Base-by-base conservation (phyloP, 257 asterid species). In the Solanum chilense region DNA sequence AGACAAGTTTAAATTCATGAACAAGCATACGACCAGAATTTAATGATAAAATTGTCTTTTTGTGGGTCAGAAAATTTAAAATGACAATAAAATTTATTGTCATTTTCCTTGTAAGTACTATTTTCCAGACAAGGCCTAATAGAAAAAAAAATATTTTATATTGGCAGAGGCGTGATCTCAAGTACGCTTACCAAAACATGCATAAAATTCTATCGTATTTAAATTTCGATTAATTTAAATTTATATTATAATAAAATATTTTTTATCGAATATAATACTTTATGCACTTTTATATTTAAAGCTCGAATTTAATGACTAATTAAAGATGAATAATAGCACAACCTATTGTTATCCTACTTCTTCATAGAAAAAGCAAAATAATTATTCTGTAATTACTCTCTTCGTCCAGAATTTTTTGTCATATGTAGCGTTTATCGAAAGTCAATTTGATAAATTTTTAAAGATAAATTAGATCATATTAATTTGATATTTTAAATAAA, bases 141-240 rank as follows among this genome's bases (percentile, higher is more conserved):
- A 70, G 42, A 87, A 91, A 89, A 82, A 84, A 64, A 89, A 89
- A 33, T 33, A 33, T 90, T 71, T 90, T 66, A 73, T 73, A 23
- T 92, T 89, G 89, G 91, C 92, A 92, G 94, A 92, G 89, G 90
- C 89, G 88, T 91, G 92, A 90, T 86, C 74, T 87, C 86, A 86
- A 89, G 87, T 85, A 82, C 88, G 31, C 33, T 74, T 84, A 74
- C 89, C 89, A 85, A 89, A 83, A 78, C 82, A 90, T 76, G 33
- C 16, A 80, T 31, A 21, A 71, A 35, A 56, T 56, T 56, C 2
- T 5, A 18, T n/a, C 2, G 11, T 18, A 10, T 18, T 23, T 0
- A 7, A 56, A 56, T 18, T 10, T 0, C 0, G 1, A 7, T 4
- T 18, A 56, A 56, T 56, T 60, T 60, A 0, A 23, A 60, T 60